Percentiles rank a stretch among this genome's conserved stretches.
phyloP scores from a whole-genome alignment of 139 green algal genomes.

The Diplosphaera chodatii region DNA sequence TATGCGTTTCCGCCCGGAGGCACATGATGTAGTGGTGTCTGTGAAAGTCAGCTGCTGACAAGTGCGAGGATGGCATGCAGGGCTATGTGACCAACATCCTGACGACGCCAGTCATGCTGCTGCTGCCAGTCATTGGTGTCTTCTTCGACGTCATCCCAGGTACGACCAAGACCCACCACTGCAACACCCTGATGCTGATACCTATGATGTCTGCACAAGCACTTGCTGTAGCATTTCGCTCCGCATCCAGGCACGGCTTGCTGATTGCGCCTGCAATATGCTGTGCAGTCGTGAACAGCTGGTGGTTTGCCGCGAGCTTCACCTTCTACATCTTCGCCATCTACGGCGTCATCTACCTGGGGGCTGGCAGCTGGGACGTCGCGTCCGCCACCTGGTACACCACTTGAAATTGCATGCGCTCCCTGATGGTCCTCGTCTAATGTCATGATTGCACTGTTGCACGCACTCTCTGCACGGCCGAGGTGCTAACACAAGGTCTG shows the following conservation, averaged over 20 bases:
- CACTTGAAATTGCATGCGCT: too few species aligned
- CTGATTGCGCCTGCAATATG: background rate
- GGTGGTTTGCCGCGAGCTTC: conserved; percentile 30
- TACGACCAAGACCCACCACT: background rate
- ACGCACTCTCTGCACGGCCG: too few species aligned
- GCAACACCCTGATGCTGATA: too few species aligned
- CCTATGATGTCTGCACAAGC: too few species aligned
- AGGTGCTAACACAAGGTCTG: too few species aligned
- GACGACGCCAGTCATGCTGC: background rate
- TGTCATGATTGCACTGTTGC: too few species aligned
- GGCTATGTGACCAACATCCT: background rate
- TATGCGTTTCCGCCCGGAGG: too few species aligned
- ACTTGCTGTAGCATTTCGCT: too few species aligned
- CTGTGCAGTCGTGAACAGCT: background rate
- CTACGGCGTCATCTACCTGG: background rate
- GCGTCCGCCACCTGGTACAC: background rate
- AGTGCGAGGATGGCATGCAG: background rate
- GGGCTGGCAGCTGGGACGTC: background rate
- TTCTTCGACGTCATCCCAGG: background rate
- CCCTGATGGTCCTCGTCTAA: too few species aligned
- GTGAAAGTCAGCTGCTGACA: background rate
- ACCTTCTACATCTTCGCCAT: conserved; percentile 30
- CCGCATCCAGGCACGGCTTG: too few species aligned
- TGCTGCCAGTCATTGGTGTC: background rate
- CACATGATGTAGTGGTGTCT: background rate